These are phyloP conservation scores for Thraustotheca clavata DNA, from an alignment of 352 stramenopile species.

Conservation along the genomic window DNA sequence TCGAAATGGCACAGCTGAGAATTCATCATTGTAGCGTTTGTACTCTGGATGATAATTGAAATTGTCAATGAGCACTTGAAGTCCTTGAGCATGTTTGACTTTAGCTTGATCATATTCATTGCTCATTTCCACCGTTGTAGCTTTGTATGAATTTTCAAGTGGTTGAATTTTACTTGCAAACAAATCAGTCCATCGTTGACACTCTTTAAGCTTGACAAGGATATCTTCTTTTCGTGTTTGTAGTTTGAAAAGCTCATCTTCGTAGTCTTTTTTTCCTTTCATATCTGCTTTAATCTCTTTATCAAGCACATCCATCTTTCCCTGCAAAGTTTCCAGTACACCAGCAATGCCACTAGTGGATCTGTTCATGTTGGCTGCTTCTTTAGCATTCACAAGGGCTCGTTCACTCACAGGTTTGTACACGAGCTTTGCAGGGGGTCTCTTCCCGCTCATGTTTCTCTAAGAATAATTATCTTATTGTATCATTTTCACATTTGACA, in stretches of 20 bases:
- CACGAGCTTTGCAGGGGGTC: conserved; percentile 27
- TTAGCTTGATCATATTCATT: conserved; percentile 83
- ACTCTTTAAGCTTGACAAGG: conserved; percentile 41
- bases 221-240: conserved; percentile 43
- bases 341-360: conserved; percentile 59
- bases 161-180: conserved; percentile 69
- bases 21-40: conserved; percentile 82
- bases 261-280: conserved; percentile 71
- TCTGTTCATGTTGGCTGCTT: conserved; percentile 60
- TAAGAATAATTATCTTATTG: neutral
- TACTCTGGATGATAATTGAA: conserved; percentile 88
- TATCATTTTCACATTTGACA: neutral
- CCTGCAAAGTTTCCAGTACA: conserved; percentile 47
- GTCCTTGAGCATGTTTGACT: conserved; percentile 66
- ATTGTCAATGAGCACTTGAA: conserved; percentile 77
- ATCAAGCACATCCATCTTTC: conserved; percentile 50
- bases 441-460: neutral
- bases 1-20: conserved; percentile 72
- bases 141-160: conserved; percentile 55
- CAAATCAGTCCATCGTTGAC: conserved; percentile 46
- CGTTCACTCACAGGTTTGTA: conserved; percentile 38
- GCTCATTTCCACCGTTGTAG: conserved; percentile 69
- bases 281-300: conserved; percentile 63
- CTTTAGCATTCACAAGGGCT: conserved; percentile 40
- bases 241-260: conserved; percentile 62